Percentiles rank a stretch among this genome's conserved stretches.
These are phyloP conservation scores for Trametes cubensis DNA, from an alignment of 768 basidiomycete genomes.

Conservation along the genomic window DNA sequence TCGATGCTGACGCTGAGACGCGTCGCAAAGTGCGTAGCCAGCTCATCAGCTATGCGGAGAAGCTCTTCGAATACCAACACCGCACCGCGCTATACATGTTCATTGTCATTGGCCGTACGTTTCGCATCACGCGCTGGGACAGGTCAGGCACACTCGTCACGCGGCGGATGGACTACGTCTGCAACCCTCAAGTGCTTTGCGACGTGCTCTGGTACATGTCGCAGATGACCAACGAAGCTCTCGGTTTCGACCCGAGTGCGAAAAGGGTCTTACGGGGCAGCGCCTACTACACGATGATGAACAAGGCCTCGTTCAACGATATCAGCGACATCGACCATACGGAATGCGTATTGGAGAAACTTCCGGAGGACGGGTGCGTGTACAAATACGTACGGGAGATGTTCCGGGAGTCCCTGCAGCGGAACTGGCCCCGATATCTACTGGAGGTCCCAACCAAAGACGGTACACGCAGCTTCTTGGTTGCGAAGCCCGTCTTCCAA, in stretches of 20 bases:
- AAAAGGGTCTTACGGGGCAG: background rate
- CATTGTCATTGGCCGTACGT: too few species aligned
- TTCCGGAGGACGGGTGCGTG: background rate
- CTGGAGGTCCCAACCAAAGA: conserved; percentile 4
- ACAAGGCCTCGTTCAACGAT: background rate
- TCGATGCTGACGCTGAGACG: too few species aligned
- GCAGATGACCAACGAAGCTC: background rate
- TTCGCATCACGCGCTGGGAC: too few species aligned
- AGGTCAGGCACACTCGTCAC: too few species aligned
- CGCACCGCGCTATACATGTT: too few species aligned
- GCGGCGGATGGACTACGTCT: too few species aligned
- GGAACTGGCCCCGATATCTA: conserved; percentile 7
- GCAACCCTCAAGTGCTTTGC: too few species aligned
- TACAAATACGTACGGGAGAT: conserved; percentile 13
- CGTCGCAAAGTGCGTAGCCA: too few species aligned
- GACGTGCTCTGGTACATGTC: background rate
- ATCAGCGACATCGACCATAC: background rate
- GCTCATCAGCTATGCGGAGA: too few species aligned
- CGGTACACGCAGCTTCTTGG: conserved; percentile 4
- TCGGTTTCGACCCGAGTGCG: background rate
- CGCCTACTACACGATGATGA: background rate
- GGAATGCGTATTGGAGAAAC: background rate
- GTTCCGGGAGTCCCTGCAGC: background rate
- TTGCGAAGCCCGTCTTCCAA: conserved; percentile 7
- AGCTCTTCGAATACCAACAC: too few species aligned